Evolutionary conservation across 306 rosid genomes (phyloP).

Genomic region (Argentina anserina): DNA sequence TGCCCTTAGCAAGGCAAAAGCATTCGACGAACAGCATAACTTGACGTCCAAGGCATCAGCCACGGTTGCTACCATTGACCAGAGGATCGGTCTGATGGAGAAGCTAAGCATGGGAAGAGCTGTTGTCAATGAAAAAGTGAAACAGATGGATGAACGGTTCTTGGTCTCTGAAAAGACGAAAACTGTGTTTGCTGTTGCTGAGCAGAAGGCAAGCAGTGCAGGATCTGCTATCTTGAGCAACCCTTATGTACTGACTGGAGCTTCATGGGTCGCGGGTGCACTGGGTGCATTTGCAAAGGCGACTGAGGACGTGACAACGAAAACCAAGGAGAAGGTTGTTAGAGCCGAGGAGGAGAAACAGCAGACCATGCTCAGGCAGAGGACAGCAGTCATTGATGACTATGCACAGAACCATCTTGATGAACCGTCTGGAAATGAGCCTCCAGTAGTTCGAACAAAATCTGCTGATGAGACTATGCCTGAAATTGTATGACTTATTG

Average conservation of each 20-base stretch:
- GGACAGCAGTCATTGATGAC: slow-evolving; percentile 35
- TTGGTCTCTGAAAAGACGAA: slow-evolving; percentile 62
- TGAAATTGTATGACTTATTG: slow-evolving; percentile 23
- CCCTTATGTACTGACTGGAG: slow-evolving; percentile 49
- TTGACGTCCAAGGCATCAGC: slow-evolving; percentile 67
- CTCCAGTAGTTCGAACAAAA: slow-evolving; percentile 55
- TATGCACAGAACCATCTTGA: slow-evolving; percentile 46
- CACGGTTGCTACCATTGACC: slow-evolving; percentile 61
- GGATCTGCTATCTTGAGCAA: slow-evolving; percentile 67
- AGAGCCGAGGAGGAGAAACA: slow-evolving; percentile 55
- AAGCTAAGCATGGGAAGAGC: slow-evolving; percentile 58
- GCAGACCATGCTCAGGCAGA: slow-evolving; percentile 35
- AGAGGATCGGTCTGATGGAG: slow-evolving; percentile 50
- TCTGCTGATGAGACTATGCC: slow-evolving; percentile 39
- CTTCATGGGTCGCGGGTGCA: slow-evolving; percentile 61
- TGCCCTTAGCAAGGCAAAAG: slow-evolving; percentile 62
- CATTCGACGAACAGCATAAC: slow-evolving; percentile 63
- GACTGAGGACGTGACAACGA: slow-evolving; percentile 52
- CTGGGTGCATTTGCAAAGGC: slow-evolving; percentile 54
- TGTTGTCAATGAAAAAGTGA: slow-evolving; percentile 56
- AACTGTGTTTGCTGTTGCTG: slow-evolving; percentile 57
- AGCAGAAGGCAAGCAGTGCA: slow-evolving; percentile 75
- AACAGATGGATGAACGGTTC: slow-evolving; percentile 55
- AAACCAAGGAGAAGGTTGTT: slow-evolving; percentile 67
- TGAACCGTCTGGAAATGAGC: slow-evolving; percentile 33